These are phyloP conservation scores for Bolboschoenus planiculmis DNA, from an alignment of 176 grass and related monocot genomes.

Conservation along the genomic window DNA sequence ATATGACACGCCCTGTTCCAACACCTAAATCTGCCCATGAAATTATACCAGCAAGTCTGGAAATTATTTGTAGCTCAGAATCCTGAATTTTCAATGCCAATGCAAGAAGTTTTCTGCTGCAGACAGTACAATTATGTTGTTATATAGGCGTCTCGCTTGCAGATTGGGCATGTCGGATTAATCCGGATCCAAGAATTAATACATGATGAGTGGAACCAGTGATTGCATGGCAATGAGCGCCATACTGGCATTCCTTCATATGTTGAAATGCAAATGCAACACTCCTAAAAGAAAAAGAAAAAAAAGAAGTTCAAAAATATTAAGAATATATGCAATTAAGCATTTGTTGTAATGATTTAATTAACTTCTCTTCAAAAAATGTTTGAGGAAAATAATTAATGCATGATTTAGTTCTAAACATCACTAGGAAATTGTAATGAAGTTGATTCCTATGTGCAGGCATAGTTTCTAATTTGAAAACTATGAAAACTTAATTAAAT, in stretches of 20 bases:
- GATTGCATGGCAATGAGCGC: neutral
- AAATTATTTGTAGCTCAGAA: neutral
- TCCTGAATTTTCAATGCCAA: neutral
- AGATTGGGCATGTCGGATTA: neutral
- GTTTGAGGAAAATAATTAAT: neutral
- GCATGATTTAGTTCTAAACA: neutral
- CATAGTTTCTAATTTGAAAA: neutral
- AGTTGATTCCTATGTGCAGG: neutral
- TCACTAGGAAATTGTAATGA: neutral
- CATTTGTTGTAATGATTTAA: neutral
- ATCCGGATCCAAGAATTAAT: neutral
- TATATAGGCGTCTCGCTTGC: neutral
- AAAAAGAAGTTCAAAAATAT: neutral
- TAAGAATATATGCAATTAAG: neutral
- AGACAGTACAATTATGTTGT: neutral
- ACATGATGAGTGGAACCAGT: conserved; percentile 1
- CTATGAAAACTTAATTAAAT: no score
- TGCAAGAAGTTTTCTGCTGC: neutral
- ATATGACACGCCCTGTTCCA: neutral
- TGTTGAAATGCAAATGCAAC: neutral
- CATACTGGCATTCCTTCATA: neutral
- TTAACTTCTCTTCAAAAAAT: neutral
- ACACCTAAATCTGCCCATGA: neutral
- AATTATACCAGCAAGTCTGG: neutral
- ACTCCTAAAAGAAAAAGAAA: no score